These are phyloP conservation scores for Fennellomyces sp. DNA, from an alignment of 371 early-diverging fungal species.

Conservation along the genomic window DNA sequence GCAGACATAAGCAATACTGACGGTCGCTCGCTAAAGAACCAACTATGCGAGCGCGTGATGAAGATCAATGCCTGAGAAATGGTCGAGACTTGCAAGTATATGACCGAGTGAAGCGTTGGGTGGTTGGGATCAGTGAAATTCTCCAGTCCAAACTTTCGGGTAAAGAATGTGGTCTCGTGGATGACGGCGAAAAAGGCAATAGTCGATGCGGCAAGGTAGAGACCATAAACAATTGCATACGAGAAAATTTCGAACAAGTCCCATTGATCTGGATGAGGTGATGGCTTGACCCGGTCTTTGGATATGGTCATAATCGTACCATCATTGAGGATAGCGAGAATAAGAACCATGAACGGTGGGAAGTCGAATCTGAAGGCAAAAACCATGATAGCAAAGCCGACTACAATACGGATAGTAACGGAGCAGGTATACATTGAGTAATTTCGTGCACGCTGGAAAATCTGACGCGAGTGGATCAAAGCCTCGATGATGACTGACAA, in stretches of 20 bases:
- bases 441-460: conserved; percentile 73
- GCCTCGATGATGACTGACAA: conserved; percentile 75
- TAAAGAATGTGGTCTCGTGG: conserved; percentile 49
- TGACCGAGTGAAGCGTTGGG: conserved; percentile 45
- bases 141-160: conserved; percentile 35
- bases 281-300: conserved; percentile 60
- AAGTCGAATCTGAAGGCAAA: conserved; percentile 62
- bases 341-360: conserved; percentile 67
- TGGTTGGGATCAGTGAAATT: conserved; percentile 39
- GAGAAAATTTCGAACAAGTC: conserved; percentile 60
- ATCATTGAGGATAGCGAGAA: conserved; percentile 63
- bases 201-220: conserved; percentile 60
- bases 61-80: conserved; percentile 59
- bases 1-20: conserved; percentile 47
- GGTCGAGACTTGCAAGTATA: conserved; percentile 58
- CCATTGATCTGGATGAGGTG: conserved; percentile 62
- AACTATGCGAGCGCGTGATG: conserved; percentile 56
- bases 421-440: conserved; percentile 66
- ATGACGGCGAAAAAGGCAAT: conserved; percentile 53
- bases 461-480: conserved; percentile 65
- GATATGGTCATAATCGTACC: conserved; percentile 68
- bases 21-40: conserved; percentile 55
- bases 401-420: conserved; percentile 65
- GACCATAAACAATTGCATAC: conserved; percentile 57
- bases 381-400: conserved; percentile 58